These are phyloP conservation scores for Trifolium repens DNA, from an alignment of 306 rosid genomes.

Conservation along the genomic window DNA sequence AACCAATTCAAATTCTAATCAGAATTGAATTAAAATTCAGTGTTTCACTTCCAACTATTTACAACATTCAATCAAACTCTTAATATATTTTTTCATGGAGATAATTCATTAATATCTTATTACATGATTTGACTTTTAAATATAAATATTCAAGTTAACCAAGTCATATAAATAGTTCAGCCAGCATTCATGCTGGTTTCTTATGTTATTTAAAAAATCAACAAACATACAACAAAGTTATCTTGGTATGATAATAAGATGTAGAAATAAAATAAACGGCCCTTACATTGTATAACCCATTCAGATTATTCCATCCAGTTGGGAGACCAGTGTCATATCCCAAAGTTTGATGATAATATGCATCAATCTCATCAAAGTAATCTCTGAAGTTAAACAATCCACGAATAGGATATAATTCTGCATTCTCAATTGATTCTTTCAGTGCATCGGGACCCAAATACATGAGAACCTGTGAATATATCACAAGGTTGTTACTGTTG, in stretches of 20 bases:
- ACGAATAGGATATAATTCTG: constrained; percentile 90
- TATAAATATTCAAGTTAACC: constrained; percentile 11
- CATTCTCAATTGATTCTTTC: constrained; percentile 75
- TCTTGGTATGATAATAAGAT: neutral
- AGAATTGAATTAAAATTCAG: neutral
- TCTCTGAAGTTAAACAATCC: constrained; percentile 85
- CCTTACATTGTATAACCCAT: constrained; percentile 82
- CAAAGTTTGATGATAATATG: constrained; percentile 73
- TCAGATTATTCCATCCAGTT: constrained; percentile 87
- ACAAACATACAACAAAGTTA: constrained; percentile 4
- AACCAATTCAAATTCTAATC: neutral
- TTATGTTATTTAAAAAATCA: constrained; percentile 8
- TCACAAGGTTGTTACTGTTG: constrained; percentile 42
- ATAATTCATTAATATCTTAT: neutral
- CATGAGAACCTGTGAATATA: constrained; percentile 82
- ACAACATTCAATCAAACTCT: constrained; percentile 12
- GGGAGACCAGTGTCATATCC: constrained; percentile 77
- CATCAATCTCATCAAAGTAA: constrained; percentile 86
- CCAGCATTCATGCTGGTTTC: neutral
- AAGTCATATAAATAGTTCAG: constrained; percentile 16
- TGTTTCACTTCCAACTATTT: constrained; percentile 12
- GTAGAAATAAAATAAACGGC: constrained; percentile 26
- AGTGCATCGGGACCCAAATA: constrained; percentile 75
- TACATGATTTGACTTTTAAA: constrained; percentile 17
- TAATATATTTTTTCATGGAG: neutral